These are phyloP conservation scores for Tilletia caries DNA, from an alignment of 1,284 basidiomycete species.

Conservation along the genomic window DNA sequence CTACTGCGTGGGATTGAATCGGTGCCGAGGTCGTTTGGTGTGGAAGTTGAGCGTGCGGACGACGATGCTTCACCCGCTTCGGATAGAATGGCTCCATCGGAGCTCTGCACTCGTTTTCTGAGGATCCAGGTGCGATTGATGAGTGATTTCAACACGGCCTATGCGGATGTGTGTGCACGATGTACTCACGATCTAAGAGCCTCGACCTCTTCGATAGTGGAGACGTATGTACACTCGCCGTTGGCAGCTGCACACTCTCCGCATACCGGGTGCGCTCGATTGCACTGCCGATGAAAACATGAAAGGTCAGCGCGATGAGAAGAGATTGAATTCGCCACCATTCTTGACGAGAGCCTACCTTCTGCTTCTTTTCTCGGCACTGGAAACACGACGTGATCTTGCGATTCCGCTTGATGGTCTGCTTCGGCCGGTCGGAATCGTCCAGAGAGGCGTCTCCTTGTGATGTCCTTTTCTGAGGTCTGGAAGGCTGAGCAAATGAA, in stretches of 20 bases:
- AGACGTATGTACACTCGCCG: slow-evolving; percentile 35
- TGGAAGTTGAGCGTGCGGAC: slow-evolving; percentile 27
- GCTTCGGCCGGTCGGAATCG: slow-evolving; percentile 24
- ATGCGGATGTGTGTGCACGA: slow-evolving; percentile 26
- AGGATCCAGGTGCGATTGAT: background rate
- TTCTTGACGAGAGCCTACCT: slow-evolving; percentile 27
- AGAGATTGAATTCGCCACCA: background rate
- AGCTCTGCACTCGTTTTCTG: no score
- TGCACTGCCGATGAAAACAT: slow-evolving; percentile 23
- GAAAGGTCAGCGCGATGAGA: background rate
- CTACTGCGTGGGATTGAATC: no score
- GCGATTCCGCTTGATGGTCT: slow-evolving; percentile 40
- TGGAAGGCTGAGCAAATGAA: no score
- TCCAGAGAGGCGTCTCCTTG: background rate
- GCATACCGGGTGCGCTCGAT: slow-evolving; percentile 41
- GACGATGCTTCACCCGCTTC: slow-evolving; percentile 26
- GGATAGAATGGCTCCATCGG: slow-evolving; percentile 26
- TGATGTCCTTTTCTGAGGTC: no score
- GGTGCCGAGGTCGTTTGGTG: no score
- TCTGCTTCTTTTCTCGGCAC: slow-evolving; percentile 45
- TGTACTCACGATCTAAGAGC: background rate
- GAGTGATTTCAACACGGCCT: slow-evolving; percentile 2
- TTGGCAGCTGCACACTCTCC: slow-evolving; percentile 34
- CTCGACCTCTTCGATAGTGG: background rate
- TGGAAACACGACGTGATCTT: slow-evolving; percentile 43